A percentile compares a stretch with the other conserved stretches of the same genome.
These are phyloP conservation scores for Trichoderma orchidacearum DNA, from an alignment of 495 filamentous ascomycete species.

Conservation along the genomic window DNA sequence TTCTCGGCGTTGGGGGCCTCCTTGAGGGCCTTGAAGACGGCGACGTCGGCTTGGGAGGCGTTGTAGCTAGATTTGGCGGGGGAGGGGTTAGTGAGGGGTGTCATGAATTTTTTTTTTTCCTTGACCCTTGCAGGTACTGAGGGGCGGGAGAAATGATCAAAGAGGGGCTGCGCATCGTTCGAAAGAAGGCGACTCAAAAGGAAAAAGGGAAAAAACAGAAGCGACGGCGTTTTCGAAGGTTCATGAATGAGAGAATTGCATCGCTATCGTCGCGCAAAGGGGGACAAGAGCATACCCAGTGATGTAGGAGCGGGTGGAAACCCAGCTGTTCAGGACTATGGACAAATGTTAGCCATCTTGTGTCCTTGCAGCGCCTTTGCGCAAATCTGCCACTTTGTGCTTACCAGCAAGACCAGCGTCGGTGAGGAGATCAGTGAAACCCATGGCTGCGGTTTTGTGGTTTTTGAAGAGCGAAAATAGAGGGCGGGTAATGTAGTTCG, in stretches of 20 bases:
- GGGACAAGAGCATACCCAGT: conserved; percentile 50
- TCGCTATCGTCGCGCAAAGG: background rate
- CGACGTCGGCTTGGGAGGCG: conserved; percentile 91
- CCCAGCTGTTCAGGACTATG: conserved; percentile 83
- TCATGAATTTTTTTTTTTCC: background rate
- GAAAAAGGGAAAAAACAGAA: conserved; percentile 5
- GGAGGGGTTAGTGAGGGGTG: background rate
- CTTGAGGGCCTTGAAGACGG: conserved; percentile 79
- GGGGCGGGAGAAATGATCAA: background rate
- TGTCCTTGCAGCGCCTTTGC: too few species aligned
- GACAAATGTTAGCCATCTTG: conserved; percentile 5
- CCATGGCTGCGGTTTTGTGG: conserved; percentile 43
- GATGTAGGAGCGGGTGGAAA: conserved; percentile 85
- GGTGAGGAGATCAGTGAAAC: conserved; percentile 84
- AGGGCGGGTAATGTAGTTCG: background rate
- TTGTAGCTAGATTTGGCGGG: conserved; percentile 40
- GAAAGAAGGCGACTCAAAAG: background rate
- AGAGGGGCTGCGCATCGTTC: background rate
- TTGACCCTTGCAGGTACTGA: background rate
- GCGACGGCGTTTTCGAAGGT: conserved; percentile 4
- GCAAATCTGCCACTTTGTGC: conserved; percentile 16
- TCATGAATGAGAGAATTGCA: background rate
- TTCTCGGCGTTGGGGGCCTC: conserved; percentile 61
- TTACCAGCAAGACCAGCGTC: conserved; percentile 78
- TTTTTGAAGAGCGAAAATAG: background rate